These are phyloP conservation scores for Aquilaria malaccensis DNA, from an alignment of 345 rosid species.

Conservation along the genomic window DNA sequence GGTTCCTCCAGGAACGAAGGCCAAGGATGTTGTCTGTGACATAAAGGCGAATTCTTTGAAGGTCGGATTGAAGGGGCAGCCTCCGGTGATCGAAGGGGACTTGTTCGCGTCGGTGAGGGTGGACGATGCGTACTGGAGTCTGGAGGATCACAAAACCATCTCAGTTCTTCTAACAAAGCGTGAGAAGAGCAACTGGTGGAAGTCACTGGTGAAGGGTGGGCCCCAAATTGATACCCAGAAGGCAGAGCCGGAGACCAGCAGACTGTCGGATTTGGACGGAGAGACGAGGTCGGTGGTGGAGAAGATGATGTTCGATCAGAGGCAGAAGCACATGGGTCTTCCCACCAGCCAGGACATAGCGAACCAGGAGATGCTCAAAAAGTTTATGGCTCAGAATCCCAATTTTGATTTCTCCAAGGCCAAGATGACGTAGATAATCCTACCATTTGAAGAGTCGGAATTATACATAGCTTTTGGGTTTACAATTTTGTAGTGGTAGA, in stretches of 20 bases:
- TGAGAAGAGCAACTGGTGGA: slow-evolving; percentile 21
- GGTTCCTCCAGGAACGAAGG: slow-evolving; percentile 21
- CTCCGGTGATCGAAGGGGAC: slow-evolving; percentile 20
- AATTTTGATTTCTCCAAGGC: slow-evolving; percentile 1
- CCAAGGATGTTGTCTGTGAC: slow-evolving; percentile 16
- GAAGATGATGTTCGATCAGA: slow-evolving; percentile 8
- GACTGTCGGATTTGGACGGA: slow-evolving; percentile 18
- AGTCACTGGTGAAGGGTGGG: slow-evolving; percentile 21
- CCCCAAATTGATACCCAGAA: slow-evolving; percentile 22
- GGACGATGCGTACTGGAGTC: slow-evolving; percentile 15
- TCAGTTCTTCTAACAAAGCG: slow-evolving; percentile 21
- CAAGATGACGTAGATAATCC: background rate
- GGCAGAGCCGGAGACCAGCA: slow-evolving; percentile 22
- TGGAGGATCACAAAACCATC: slow-evolving; percentile 21
- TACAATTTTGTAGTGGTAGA: background rate
- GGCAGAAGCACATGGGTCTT: slow-evolving; percentile 23
- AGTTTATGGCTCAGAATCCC: slow-evolving; percentile 21
- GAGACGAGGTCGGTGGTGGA: slow-evolving; percentile 12
- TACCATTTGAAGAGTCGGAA: background rate
- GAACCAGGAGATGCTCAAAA: slow-evolving; percentile 16
- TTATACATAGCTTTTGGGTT: background rate
- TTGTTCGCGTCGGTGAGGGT: slow-evolving; percentile 14
- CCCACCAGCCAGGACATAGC: slow-evolving; percentile 21
- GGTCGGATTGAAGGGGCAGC: slow-evolving; percentile 18
- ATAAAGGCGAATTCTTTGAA: slow-evolving; percentile 19